Percentiles rank a stretch among this genome's conserved stretches.
Evolutionary conservation across 1,284 basidiomycete species (phyloP).

Genomic region (Pyrrhoderma lamaoense): DNA sequence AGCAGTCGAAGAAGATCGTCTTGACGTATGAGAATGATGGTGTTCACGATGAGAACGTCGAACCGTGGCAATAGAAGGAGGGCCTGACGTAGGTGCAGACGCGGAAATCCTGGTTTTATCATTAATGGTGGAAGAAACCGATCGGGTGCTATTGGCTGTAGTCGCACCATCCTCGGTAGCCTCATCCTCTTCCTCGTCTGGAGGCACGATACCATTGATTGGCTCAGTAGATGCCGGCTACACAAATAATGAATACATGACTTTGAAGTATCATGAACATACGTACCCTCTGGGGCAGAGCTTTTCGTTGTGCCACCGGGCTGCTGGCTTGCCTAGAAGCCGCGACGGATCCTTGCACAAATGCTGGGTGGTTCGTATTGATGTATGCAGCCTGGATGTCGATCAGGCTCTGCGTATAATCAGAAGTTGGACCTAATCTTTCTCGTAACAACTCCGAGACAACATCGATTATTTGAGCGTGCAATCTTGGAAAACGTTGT

Average conservation of each 20-base stretch:
- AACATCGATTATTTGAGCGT: conserved; percentile 93
- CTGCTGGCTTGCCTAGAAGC: conserved; percentile 39
- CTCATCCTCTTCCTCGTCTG: conserved; percentile 52
- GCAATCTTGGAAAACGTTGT: conserved; percentile 92
- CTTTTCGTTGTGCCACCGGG: conserved; percentile 36
- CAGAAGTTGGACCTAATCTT: conserved; percentile 91
- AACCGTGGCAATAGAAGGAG: conserved; percentile 15
- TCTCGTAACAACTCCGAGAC: conserved; percentile 95
- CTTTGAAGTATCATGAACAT: neutral
- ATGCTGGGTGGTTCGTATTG: conserved; percentile 95
- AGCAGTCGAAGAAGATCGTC: conserved; percentile 15
- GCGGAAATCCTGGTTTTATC: conserved; percentile 42
- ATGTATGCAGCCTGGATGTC: conserved; percentile 98
- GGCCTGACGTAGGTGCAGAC: conserved; percentile 21
- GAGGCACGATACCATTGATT: conserved; percentile 39
- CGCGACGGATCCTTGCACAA: conserved; percentile 64
- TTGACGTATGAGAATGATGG: conserved; percentile 2
- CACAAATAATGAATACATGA: neutral
- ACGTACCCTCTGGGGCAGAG: conserved; percentile 46
- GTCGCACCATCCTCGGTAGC: conserved; percentile 56
- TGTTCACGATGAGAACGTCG: conserved; percentile 17
- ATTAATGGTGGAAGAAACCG: conserved; percentile 74
- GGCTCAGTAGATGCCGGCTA: conserved; percentile 54
- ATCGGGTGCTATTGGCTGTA: conserved; percentile 52
- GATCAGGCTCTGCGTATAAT: conserved; percentile 94